Base-by-base conservation (phyloP, 768 basidiomycete species). In the Lactarius tabidus region DNA sequence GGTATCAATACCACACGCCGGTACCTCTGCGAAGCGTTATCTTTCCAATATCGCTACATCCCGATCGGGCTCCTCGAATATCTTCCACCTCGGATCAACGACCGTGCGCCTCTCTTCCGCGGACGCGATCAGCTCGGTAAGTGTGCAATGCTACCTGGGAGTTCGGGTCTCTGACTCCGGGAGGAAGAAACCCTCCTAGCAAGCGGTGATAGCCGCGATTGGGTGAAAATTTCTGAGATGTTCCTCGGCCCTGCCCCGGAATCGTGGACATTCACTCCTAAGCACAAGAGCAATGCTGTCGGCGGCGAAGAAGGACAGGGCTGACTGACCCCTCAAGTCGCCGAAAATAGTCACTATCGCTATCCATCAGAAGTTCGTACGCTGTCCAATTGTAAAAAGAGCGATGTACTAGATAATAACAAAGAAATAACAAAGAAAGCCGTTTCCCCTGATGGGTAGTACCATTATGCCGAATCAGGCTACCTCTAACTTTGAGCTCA, bases 141-240 rank as follows among this genome's bases (percentile, higher is more conserved):
- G 87, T 77, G 87, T 77, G 12, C n/a, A 28, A 45, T 31, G 15
- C 26, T 39, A 31, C 1, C 1, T 57, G 57, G 33, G 70, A 35
- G 57, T 52, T 68, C 38, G 45, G 10, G 23, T 55, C 41, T 54
- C 59, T 10, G 36, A 59, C 31, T 57, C 43, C 64, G 41, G 29
- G 36, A 29, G 55, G 28, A 71, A 94, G 93, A 95, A 81, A 93
- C 91, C 0, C 78, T 96, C 7, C 79, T 96, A 6, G 86, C 92
- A 5, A 93, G 91, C 70, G 80, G 82, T 2, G 83, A 91, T 71
- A 88, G 90, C 72, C 78, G 81, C 43, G 92, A 95, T 72, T 96
- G 95, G 95, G 90, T 95, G 48, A 91, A 87, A 77, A 87, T 99
- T 54, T 90, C 91, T 1, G 93, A 95, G 77, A 95, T 96, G 90